Evolutionary conservation across 805 yeast species (phyloP).

Genomic region (Metschnikowia sp.): DNA sequence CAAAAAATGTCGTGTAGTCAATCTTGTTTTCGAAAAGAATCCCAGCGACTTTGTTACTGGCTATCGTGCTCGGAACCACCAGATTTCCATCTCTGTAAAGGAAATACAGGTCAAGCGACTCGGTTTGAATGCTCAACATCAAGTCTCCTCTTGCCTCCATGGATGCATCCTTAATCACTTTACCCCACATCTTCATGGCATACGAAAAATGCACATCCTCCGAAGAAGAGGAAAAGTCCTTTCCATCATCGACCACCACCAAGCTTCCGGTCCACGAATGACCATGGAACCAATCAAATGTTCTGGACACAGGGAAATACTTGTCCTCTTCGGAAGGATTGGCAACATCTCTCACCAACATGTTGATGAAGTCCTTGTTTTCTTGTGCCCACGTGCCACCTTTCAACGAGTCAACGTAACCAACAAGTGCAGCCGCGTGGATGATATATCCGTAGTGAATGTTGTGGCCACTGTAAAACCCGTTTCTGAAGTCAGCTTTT

Average conservation of each 20-base stretch:
- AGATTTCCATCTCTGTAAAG: too few species aligned
- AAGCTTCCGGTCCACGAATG: conserved; percentile 77
- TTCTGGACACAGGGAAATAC: conserved; percentile 61
- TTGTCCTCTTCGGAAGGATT: conserved; percentile 53
- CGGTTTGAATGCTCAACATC: too few species aligned
- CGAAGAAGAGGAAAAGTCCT: conserved; percentile 42
- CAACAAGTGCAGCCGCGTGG: conserved; percentile 79
- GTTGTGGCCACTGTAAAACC: conserved; percentile 81
- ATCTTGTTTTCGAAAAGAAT: too few species aligned
- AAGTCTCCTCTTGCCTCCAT: too few species aligned
- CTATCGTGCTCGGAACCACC: too few species aligned
- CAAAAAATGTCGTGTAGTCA: too few species aligned
- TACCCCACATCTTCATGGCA: too few species aligned
- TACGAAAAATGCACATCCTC: too few species aligned
- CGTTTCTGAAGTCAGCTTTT: conserved; percentile 55
- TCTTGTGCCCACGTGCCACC: conserved; percentile 52
- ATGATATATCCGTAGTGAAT: conserved; percentile 83
- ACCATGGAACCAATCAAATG: conserved; percentile 70
- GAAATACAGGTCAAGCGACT: too few species aligned
- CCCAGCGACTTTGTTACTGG: too few species aligned
- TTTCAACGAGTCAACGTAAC: conserved; percentile 58
- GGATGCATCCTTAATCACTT: too few species aligned
- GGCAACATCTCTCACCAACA: conserved; percentile 63
- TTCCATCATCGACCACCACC: conserved; percentile 60
- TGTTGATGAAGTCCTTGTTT: conserved; percentile 56